Conservation (phyloP, 129 eudicot genomes). For the Flaveria linearis region DNA sequence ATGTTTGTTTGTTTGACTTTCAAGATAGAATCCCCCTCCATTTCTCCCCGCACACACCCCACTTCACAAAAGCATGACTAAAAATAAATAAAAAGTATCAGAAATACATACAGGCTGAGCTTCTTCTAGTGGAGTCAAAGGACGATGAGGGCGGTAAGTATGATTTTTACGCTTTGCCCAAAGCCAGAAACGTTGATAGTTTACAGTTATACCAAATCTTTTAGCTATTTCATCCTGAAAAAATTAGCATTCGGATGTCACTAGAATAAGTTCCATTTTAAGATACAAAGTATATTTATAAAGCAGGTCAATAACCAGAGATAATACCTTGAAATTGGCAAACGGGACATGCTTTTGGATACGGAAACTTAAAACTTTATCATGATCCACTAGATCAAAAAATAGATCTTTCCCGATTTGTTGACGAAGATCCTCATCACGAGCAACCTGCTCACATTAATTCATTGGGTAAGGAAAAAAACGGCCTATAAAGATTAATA, state of each 20-base stretch:
- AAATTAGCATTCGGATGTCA: not conserved
- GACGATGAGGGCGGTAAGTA: conserved; percentile 84
- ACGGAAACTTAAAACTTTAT: conserved; percentile 78
- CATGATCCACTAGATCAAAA: conserved; percentile 99
- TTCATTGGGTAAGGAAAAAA: not conserved
- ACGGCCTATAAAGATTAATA: not conserved
- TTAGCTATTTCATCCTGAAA: conserved; percentile 82
- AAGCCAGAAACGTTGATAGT: conserved; percentile 80
- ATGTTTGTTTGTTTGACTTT: not conserved
- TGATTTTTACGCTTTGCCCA: conserved; percentile 82
- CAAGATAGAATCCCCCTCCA: not conserved
- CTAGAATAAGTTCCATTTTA: not conserved
- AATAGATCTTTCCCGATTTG: conserved; percentile 83
- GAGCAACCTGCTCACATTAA: conserved; percentile 49
- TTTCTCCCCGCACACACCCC: not conserved
- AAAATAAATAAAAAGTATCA: not conserved
- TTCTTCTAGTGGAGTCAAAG: conserved; percentile 71
- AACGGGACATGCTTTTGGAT: conserved; percentile 78
- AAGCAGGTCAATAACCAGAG: not conserved
- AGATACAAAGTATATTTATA: not conserved
- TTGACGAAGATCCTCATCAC: conserved; percentile 67
- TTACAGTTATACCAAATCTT: conserved; percentile 72
- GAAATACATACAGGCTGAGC: conserved; percentile 55
- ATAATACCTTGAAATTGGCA: conserved; percentile 74
- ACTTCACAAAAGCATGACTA: not conserved